Evolutionary conservation across 306 rosid genomes (phyloP).

Genomic region (Cajanus cajan): DNA sequence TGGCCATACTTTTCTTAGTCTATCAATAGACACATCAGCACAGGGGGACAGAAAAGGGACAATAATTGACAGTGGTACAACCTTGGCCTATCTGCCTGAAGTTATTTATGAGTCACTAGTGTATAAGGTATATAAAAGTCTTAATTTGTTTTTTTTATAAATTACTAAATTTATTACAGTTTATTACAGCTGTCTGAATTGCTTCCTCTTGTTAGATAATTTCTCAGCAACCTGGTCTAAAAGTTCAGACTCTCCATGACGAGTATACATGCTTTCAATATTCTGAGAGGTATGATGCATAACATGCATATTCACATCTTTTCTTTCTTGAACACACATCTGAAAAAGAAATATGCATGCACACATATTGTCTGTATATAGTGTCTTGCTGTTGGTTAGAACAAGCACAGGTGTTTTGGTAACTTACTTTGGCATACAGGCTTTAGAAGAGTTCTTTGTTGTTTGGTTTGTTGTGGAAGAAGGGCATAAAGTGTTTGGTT

Average conservation of each 20-base stretch:
- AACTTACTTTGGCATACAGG: neutral
- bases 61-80: slow-evolving; percentile 95
- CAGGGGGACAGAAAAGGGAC: slow-evolving; percentile 78
- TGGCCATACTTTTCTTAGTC: slow-evolving; percentile 58
- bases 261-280: slow-evolving; percentile 95
- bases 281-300: slow-evolving; percentile 65
- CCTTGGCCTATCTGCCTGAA: slow-evolving; percentile 98
- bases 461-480: neutral
- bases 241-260: slow-evolving; percentile 74
- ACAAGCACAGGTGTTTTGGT: neutral
- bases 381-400: neutral
- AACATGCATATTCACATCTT: neutral
- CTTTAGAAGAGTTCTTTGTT: neutral
- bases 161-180: slow-evolving; percentile 5
- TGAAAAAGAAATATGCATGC: slow-evolving; percentile 9
- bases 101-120: slow-evolving; percentile 75
- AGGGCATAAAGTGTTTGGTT: neutral
- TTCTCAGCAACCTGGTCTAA: slow-evolving; percentile 67
- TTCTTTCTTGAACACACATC: slow-evolving; percentile 3
- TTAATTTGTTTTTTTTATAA: slow-evolving; percentile 10
- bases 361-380: neutral
- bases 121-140: slow-evolving; percentile 47
- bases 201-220: slow-evolving; percentile 54
- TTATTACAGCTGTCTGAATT: slow-evolving; percentile 30
- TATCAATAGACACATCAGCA: slow-evolving; percentile 63